Percentiles rank a stretch among this genome's conserved stretches.
These are phyloP conservation scores for Serendipita sp. DNA, from an alignment of 768 basidiomycete species.

Conservation along the genomic window DNA sequence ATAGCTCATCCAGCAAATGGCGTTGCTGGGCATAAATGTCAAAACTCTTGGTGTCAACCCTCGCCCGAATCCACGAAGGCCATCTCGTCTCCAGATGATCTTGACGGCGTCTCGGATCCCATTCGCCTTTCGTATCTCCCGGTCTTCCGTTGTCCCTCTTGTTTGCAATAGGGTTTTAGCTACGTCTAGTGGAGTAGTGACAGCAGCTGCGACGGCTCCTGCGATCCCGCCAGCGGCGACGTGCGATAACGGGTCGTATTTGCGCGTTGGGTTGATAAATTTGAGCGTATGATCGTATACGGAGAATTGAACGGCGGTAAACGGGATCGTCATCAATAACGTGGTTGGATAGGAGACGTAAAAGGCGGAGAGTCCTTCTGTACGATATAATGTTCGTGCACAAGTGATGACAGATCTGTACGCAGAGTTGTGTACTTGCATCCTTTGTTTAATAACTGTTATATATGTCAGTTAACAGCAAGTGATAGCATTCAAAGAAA, in stretches of 20 bases:
- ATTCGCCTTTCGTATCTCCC: conserved; percentile 64
- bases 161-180: conserved; percentile 97
- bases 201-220: conserved; percentile 85
- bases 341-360: conserved; percentile 99
- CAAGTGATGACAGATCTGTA: conserved; percentile 80
- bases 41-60: conserved; percentile 84
- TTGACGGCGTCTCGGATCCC: conserved; percentile 81
- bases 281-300: conserved; percentile 89
- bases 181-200: conserved; percentile 94
- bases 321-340: conserved; percentile 88
- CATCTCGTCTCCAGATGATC: conserved; percentile 78
- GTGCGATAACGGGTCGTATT: conserved; percentile 89
- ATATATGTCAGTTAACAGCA: conserved; percentile 13
- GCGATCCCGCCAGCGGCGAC: conserved; percentile 84
- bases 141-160: conserved; percentile 72
- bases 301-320: conserved; percentile 95
- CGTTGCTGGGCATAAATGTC: conserved; percentile 94
- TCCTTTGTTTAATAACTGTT: conserved; percentile 95
- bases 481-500: neutral
- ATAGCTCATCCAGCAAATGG: conserved; percentile 93
- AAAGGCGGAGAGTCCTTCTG: conserved; percentile 81
- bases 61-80: conserved; percentile 67
- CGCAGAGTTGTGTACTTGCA: conserved; percentile 92
- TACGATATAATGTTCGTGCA: conserved; percentile 66
- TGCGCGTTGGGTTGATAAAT: conserved; percentile 66